Conservation (phyloP, 2,329 filamentous ascomycete species). For the Hypoxylon sp. region DNA sequence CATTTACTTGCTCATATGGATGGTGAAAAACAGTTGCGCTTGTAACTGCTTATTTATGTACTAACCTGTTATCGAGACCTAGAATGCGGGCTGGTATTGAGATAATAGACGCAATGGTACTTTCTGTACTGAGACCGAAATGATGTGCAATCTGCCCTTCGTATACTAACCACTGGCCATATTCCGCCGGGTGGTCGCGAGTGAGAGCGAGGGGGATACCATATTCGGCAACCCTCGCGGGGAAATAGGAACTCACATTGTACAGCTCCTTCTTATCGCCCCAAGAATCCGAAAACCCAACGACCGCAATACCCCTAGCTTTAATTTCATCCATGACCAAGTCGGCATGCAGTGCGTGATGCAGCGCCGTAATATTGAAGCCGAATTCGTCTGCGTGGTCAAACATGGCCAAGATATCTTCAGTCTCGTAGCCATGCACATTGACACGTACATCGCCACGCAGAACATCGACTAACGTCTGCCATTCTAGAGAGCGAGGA, state of each 20-base stretch:
- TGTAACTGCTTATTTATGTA: neutral
- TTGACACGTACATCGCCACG: constrained; percentile 41
- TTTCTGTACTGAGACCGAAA: constrained; percentile 34
- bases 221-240: constrained; percentile 23
- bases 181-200: constrained; percentile 41
- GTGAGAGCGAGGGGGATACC: constrained; percentile 40
- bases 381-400: constrained; percentile 44
- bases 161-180: constrained; percentile 43
- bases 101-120: constrained; percentile 37
- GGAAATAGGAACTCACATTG: constrained; percentile 34
- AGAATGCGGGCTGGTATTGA: constrained; percentile 36
- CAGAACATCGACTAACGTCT: constrained; percentile 43
- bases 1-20: neutral
- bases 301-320: constrained; percentile 35
- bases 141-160: constrained; percentile 44
- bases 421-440: constrained; percentile 43
- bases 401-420: constrained; percentile 41
- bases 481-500: constrained; percentile 42
- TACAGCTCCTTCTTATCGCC: constrained; percentile 46
- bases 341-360: constrained; percentile 41
- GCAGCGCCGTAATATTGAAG: constrained; percentile 42
- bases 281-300: constrained; percentile 43
- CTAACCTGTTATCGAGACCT: constrained; percentile 41
- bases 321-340: constrained; percentile 37
- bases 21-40: neutral